Evolutionary conservation across 2,329 filamentous ascomycete genomes (phyloP).

Genomic region (Colletotrichum sp.): DNA sequence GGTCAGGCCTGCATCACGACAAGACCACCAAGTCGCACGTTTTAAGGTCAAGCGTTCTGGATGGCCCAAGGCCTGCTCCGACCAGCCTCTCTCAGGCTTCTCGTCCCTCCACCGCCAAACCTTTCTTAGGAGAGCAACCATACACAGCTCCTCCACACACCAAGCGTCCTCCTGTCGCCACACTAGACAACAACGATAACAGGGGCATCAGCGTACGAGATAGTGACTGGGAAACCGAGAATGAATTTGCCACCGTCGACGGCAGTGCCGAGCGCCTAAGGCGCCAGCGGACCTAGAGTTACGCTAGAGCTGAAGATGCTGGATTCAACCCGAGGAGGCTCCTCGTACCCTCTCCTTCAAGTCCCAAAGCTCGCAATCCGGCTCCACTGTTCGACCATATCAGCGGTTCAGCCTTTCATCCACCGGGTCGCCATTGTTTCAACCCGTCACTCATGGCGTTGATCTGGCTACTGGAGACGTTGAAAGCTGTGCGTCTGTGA

Average conservation of each 20-base stretch:
- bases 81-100: accelerated
- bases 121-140: accelerated
- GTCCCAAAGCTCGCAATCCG: not conserved
- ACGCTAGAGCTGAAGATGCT: not conserved
- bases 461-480: not conserved
- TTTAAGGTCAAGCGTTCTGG: not conserved
- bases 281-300: accelerated
- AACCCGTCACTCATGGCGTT: not conserved
- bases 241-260: accelerated
- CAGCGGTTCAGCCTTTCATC: not conserved
- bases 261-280: not conserved
- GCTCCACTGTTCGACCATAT: not conserved
- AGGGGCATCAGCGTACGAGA: not conserved
- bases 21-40: not conserved
- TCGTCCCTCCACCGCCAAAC: not conserved
- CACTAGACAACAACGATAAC: accelerated
- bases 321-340: not conserved
- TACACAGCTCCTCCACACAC: not conserved
- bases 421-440: not conserved
- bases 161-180: accelerated
- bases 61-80: not conserved
- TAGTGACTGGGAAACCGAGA: not conserved
- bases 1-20: not conserved
- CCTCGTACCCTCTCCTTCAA: not conserved
- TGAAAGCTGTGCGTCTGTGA: not conserved